Conservation (phyloP, 148 eudicot species). For the Bassia scoparia region DNA sequence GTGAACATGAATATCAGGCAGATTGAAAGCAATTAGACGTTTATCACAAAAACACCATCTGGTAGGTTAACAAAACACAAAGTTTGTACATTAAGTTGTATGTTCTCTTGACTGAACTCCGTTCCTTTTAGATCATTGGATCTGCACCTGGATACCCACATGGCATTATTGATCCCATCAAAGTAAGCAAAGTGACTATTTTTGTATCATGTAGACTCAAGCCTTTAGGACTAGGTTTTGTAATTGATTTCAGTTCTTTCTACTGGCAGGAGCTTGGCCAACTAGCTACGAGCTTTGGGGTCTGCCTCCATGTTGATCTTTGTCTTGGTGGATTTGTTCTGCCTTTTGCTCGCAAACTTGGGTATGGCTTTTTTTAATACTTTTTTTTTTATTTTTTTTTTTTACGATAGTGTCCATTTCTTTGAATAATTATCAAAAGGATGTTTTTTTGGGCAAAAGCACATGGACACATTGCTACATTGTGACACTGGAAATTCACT, state of each 20-base stretch:
- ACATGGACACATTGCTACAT: not conserved
- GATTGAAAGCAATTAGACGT: slow-evolving; percentile 71
- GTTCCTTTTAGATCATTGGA: slow-evolving; percentile 76
- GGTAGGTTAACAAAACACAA: slow-evolving; percentile 42
- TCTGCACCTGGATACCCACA: slow-evolving; percentile 98
- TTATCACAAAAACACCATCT: slow-evolving; percentile 75
- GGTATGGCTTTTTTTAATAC: slow-evolving; percentile 43
- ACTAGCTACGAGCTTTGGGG: slow-evolving; percentile 57
- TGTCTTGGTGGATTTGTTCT: slow-evolving; percentile 98
- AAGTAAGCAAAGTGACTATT: slow-evolving; percentile 39
- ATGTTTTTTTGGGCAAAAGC: not conserved
- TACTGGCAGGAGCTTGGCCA: slow-evolving; percentile 86
- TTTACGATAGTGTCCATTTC: not conserved
- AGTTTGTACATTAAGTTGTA: slow-evolving; percentile 4
- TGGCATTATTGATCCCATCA: slow-evolving; percentile 93
- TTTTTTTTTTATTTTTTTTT: not conserved
- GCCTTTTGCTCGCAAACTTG: slow-evolving; percentile 93
- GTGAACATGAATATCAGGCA: slow-evolving; percentile 69
- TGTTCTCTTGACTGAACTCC: slow-evolving; percentile 9
- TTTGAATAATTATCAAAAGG: too few species aligned
- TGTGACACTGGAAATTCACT: not conserved
- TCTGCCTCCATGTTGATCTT: slow-evolving; percentile 96
- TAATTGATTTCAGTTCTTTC: slow-evolving; percentile 20
- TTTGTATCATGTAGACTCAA: not conserved
- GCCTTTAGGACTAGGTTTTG: slow-evolving; percentile 8